Percentiles rank a stretch among this genome's conserved stretches.
These are phyloP conservation scores for Lagenidium sp. DNA, from an alignment of 352 stramenopile species.

Conservation along the genomic window DNA sequence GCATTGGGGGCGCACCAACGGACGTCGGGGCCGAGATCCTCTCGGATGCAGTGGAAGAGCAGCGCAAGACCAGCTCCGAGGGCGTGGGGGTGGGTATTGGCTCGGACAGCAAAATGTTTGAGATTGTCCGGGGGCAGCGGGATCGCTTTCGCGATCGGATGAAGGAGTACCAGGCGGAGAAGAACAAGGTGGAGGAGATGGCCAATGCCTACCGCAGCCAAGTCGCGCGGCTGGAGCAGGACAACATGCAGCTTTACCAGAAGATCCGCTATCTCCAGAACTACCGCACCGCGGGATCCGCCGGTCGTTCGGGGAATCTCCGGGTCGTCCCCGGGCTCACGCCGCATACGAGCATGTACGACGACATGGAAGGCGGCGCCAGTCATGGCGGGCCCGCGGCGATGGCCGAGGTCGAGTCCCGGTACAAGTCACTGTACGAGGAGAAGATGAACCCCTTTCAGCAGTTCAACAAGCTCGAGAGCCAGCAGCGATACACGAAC, in stretches of 20 bases:
- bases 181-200: conserved; percentile 63
- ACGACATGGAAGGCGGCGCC: conserved; percentile 14
- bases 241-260: conserved; percentile 90
- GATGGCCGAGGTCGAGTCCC: conserved; percentile 55
- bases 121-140: conserved; percentile 74
- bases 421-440: conserved; percentile 87
- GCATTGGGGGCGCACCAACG: neutral
- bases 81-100: conserved; percentile 6
- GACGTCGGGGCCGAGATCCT: conserved; percentile 62
- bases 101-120: conserved; percentile 72
- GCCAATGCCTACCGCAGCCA: conserved; percentile 50
- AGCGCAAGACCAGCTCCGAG: conserved; percentile 19
- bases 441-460: conserved; percentile 90
- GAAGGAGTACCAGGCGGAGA: conserved; percentile 71
- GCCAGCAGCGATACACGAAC: conserved; percentile 83
- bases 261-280: conserved; percentile 86
- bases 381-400: conserved; percentile 20
- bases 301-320: conserved; percentile 4
- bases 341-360: conserved; percentile 7
- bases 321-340: conserved; percentile 12
- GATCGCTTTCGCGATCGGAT: conserved; percentile 77
- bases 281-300: conserved; percentile 29
- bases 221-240: conserved; percentile 64
- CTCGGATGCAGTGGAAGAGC: conserved; percentile 60
- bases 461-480: conserved; percentile 88